Evolutionary conservation across 495 filamentous ascomycete species (phyloP).

Genomic region (Daldinia caldariorum): DNA sequence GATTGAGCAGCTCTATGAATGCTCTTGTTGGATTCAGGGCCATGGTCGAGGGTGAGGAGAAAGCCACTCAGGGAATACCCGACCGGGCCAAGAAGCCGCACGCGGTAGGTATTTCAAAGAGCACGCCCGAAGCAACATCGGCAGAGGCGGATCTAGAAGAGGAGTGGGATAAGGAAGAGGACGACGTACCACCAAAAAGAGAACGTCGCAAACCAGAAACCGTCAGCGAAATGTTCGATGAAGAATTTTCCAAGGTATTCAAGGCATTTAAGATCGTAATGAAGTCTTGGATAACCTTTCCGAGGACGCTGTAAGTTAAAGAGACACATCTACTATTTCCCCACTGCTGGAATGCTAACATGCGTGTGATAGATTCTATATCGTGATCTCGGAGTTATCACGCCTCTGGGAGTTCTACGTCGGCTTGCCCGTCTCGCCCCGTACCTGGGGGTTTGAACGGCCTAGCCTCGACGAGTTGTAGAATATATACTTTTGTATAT

Average conservation of each 20-base stretch:
- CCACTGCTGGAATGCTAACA: slow-evolving; percentile 31
- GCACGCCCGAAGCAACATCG: slow-evolving; percentile 14
- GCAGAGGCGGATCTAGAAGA: slow-evolving; percentile 31
- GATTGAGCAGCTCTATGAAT: slow-evolving; percentile 79
- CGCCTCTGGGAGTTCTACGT: slow-evolving; percentile 80
- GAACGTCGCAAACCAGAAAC: slow-evolving; percentile 49
- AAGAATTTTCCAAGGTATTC: slow-evolving; percentile 71
- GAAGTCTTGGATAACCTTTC: slow-evolving; percentile 73
- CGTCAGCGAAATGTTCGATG: slow-evolving; percentile 66
- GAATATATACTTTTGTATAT: slow-evolving; percentile 23
- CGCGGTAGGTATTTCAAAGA: slow-evolving; percentile 51
- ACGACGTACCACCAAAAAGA: slow-evolving; percentile 45
- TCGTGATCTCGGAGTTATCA: slow-evolving; percentile 66
- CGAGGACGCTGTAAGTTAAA: slow-evolving; percentile 74
- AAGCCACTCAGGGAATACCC: slow-evolving; percentile 51
- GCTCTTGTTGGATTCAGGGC: slow-evolving; percentile 78
- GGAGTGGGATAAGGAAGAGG: slow-evolving; percentile 48
- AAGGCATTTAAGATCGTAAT: slow-evolving; percentile 72
- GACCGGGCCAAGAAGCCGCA: slow-evolving; percentile 58
- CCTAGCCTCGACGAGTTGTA: slow-evolving; percentile 70
- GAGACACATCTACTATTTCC: neutral
- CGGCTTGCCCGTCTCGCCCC: slow-evolving; percentile 76
- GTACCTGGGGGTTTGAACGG: slow-evolving; percentile 70
- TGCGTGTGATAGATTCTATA: slow-evolving; percentile 62
- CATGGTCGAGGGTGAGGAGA: slow-evolving; percentile 69